Base-by-base conservation (phyloP, 2,329 filamentous ascomycete genomes). In the Colletotrichum plurivorum region DNA sequence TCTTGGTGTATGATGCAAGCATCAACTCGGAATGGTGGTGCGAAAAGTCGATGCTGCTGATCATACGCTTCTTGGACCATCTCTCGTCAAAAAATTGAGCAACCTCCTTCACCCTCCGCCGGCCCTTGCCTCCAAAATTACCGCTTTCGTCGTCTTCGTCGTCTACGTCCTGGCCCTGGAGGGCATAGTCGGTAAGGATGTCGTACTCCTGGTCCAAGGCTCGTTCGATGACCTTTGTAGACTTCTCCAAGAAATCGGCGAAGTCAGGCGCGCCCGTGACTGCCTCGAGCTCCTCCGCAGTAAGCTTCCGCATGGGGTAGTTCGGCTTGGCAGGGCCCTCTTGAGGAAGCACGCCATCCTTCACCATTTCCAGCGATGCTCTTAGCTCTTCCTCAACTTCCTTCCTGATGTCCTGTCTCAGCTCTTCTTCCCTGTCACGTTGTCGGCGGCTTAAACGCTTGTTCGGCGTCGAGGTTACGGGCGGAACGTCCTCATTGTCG, bases 41-140 rank as follows among this genome's bases (percentile, higher is more conserved):
- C 52, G 95, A 98, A 81, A 98, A 99, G 82, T 95, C 93, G 74
- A 99, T 90, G 75, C 94, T 93, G 78, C 94, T 98, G 77, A 99
- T 92, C 93, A 98, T 98, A 73, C 95, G 92, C 84, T 98, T 97
- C 85, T 97, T 97, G 77, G 94, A 97, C 93, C 95, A 98, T 78
- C 94, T 89, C 70, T 97, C 93, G 76, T 98, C 95, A 81, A 93
- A 97, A 80, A 98, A 98, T 76, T 98, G 95, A 43, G 93, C 91
- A 56, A 97, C 86, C 80, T 99, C 95, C 78, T 93, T 95, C 75
- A 97, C 89, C 72, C 92, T 88, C 73, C 93, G 86, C 48, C 92
- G 90, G 58, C 91, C 92, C 72, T 92, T 92, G 4, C 91, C 92
- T 39, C 89, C 88, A 3, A 88, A 89, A 68, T 92, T 92, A 16